Conservation (phyloP, 2,329 filamentous ascomycete species). For the Cercospora sp. region DNA sequence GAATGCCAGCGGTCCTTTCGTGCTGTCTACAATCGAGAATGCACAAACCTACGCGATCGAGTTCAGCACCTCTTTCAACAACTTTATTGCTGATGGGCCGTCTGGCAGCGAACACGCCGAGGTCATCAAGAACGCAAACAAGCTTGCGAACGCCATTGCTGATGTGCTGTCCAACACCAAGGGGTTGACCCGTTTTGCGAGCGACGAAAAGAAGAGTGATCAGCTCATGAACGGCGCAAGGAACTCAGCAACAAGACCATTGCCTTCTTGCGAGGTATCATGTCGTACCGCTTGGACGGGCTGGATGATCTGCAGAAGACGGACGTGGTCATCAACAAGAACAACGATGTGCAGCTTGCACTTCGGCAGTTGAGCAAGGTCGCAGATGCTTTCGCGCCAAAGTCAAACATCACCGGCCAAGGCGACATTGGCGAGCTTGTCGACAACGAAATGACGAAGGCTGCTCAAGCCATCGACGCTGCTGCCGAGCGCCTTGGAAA, state of each 20-base stretch:
- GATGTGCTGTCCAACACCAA: conserved; percentile 97
- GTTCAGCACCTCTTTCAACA: conserved; percentile 97
- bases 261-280: conserved; percentile 90
- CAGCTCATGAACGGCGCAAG: conserved; percentile 79
- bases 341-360: conserved; percentile 92
- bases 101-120: conserved; percentile 79
- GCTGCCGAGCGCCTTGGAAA: conserved; percentile 86
- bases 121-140: conserved; percentile 87
- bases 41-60: conserved; percentile 92
- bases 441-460: conserved; percentile 86
- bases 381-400: conserved; percentile 87
- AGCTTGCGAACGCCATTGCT: conserved; percentile 85
- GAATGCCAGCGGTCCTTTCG: conserved; percentile 91
- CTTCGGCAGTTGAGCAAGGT: conserved; percentile 91
- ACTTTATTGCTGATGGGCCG: conserved; percentile 94
- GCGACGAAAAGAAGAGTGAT: conserved; percentile 92
- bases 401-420: conserved; percentile 75
- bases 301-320: conserved; percentile 91
- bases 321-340: conserved; percentile 95
- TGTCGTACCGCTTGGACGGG: conserved; percentile 90
- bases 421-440: conserved; percentile 93
- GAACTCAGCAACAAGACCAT: conserved; percentile 80
- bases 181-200: conserved; percentile 86
- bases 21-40: conserved; percentile 96
- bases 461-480: conserved; percentile 91